Evolutionary conservation across 179 eudicot genomes (phyloP).

Genomic region (Vitellaria paradoxa): DNA sequence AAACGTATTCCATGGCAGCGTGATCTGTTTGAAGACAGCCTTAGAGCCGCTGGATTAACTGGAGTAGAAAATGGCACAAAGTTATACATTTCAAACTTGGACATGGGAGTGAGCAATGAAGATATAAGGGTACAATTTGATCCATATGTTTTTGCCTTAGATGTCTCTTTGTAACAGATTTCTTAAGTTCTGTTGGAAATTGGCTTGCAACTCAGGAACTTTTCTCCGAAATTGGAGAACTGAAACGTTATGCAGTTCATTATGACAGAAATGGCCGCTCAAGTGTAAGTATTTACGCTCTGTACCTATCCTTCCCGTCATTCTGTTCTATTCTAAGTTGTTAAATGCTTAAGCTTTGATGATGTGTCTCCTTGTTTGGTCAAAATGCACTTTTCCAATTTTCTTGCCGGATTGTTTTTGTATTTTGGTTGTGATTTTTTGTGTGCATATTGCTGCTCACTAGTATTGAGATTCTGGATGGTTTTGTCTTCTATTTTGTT

Average conservation of each 20-base stretch:
- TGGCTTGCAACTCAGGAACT: conserved; percentile 77
- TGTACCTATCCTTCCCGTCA: not conserved
- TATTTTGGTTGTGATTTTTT: not conserved
- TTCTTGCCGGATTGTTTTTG: not conserved
- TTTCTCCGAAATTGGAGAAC: conserved; percentile 84
- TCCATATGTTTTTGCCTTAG: conserved; percentile 27
- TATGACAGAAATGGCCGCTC: conserved; percentile 76
- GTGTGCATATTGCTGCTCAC: not conserved
- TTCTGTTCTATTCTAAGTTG: not conserved
- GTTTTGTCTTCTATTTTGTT: not conserved
- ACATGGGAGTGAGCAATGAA: conserved; percentile 75
- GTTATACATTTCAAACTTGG: conserved; percentile 78
- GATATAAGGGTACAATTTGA: conserved; percentile 87
- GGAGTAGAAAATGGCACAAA: conserved; percentile 66
- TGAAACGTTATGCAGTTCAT: conserved; percentile 88
- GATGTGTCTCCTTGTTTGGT: not conserved
- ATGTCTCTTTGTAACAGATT: conserved; percentile 33
- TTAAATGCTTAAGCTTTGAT: not conserved
- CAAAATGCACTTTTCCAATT: not conserved
- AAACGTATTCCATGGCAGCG: conserved; percentile 77
- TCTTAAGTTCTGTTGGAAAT: conserved; percentile 36
- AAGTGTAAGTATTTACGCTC: conserved; percentile 58
- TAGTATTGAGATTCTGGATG: not conserved
- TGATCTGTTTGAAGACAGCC: conserved; percentile 85
- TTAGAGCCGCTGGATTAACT: conserved; percentile 75